Evolutionary conservation across 306 rosid genomes (phyloP).

Genomic region (Leucaena leucocephala): DNA sequence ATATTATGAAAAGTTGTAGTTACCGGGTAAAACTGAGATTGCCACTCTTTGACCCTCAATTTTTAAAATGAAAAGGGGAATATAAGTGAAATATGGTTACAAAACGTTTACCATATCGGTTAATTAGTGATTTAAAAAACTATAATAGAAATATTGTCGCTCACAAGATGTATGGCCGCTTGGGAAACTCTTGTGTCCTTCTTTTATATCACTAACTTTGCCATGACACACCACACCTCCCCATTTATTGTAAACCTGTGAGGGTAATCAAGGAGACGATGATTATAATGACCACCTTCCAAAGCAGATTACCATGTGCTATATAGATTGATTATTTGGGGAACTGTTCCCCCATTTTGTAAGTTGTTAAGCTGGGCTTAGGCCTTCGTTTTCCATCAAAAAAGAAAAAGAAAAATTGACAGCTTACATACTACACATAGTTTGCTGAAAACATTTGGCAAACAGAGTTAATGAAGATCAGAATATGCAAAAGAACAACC

Average conservation of each 20-base stretch:
- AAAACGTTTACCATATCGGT: slow-evolving; percentile 1
- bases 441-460: slow-evolving; percentile 9
- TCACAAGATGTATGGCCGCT: slow-evolving; percentile 95
- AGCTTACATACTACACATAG: neutral
- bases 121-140: neutral
- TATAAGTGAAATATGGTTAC: neutral
- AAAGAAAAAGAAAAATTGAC: neutral
- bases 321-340: neutral
- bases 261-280: slow-evolving; percentile 11
- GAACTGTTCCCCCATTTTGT: neutral
- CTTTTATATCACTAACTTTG: slow-evolving; percentile 66
- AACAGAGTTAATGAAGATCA: neutral
- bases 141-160: slow-evolving; percentile 34
- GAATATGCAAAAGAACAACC: slow-evolving; percentile 7
- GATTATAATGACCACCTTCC: slow-evolving; percentile 18
- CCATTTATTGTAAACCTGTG: slow-evolving; percentile 62
- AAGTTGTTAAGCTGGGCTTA: neutral
- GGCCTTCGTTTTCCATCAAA: neutral
- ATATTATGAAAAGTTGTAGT: neutral
- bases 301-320: neutral
- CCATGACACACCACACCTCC: slow-evolving; percentile 85
- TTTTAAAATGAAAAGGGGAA: neutral
- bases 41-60: neutral
- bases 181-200: slow-evolving; percentile 97
- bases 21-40: neutral